Base-by-base conservation (phyloP, 805 yeast genomes). In the Metschnikowia baotianmanensis region DNA sequence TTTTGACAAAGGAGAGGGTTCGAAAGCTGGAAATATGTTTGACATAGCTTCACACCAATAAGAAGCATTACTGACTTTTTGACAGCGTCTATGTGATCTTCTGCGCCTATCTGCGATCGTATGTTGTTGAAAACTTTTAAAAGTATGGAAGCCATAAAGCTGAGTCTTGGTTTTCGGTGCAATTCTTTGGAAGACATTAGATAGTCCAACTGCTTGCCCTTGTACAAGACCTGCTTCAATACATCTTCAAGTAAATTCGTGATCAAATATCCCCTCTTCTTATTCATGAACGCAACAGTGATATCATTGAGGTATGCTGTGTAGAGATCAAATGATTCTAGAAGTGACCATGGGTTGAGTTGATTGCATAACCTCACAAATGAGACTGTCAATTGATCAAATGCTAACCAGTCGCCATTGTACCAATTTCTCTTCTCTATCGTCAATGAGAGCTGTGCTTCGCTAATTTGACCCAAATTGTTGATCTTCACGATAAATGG, bases 101-200 rank as follows among this genome's bases (percentile, higher is more conserved):
- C 59, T 2, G 59, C 57, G 36, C 67, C 72, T 27, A 63, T 47
- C 44, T 67, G 72, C 1, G 80, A 74, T 28, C 86, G 67, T 27
- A 78, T 76, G 37, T 80, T 71, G 52, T 83, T 82, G 63, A 82
- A 82, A 21, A 80, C 59, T 50, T 74, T 76, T 36, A 83, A 63
- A 13, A 82, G 62, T 2, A 78, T 59, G 4, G 80, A 67, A 0
- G 87, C 79, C 18, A 76, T 53, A 56, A 71, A 74, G 5, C 76
- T 64, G 28, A 74, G 53, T 42, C 82, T 50, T 7, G 79, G 78
- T 38, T 63, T 65, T 38, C 61, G 23, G 54, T 64, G 45, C 47
- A 55, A 63, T 66, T 76, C 64, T 62, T 59, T 51, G 59, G 63
- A 38, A 52, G 51, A 59, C 65, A 83, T 41, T 64, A 67, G 57